Base-by-base conservation (phyloP, 441 rosid species). In the Euphorbia schlechtendalii region DNA sequence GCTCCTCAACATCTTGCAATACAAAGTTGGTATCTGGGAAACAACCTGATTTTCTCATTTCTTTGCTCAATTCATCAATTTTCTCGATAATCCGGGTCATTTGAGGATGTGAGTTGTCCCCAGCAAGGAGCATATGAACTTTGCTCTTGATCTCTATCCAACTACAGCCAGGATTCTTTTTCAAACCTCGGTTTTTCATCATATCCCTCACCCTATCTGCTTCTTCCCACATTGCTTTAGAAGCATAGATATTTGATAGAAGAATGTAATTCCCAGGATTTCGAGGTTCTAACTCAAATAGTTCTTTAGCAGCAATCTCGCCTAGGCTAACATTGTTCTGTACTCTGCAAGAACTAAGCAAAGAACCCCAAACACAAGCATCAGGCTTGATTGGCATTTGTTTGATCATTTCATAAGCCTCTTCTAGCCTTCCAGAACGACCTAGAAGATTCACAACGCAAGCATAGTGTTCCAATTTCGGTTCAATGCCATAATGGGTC, bases 381-480 rank as follows among this genome's bases (percentile, higher is more conserved):
- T 45, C 49, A 5, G 49, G 49, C 14, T 45, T 45, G n/a, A 45
- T n/a, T 5, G 49, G 49, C 49, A 45, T 45, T 45, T 53, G 56
- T 13, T 21, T 21, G 56, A 53, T 53, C 56, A 53, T 53, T 82
- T 83, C 74, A 84, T 82, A 66, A 75, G 72, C 70, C 74, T 69
- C 56, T 22, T 21, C 28, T 5, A 53, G 27, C 56, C 56, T 21
- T 3, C 56, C 56, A 22, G 6, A 28, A 73, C 72, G 77, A 81
- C 64, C 54, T 68, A 77, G 75, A 65, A 83, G 88, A 74, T 71
- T 83, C 38, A 86, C 83, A 82, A 82, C 77, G 72, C 84, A 86
- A 63, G 88, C 74, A 69, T 77, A 85, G 60, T 86, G 89, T 69
- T 86, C 88, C 71, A 86, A 30, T 71, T 77, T 77, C 51, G 83